These are phyloP conservation scores for Tetratostichococcus sp. DNA, from an alignment of 139 green algal genomes.

Conservation along the genomic window DNA sequence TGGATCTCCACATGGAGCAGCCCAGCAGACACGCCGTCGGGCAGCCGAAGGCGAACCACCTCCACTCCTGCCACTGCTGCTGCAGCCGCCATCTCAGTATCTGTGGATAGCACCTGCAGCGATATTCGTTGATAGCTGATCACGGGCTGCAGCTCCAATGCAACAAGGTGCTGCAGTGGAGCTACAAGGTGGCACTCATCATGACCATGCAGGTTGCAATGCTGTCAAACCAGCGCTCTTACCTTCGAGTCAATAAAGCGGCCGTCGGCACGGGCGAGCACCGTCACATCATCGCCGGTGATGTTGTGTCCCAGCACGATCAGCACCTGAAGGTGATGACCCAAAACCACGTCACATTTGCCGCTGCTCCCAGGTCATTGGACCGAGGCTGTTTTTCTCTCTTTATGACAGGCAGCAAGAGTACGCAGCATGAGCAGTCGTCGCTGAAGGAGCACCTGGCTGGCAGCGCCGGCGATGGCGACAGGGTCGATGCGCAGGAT, in stretches of 20 bases:
- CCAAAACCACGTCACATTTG: no score
- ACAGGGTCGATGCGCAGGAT: neutral
- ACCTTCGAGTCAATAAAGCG: conserved; percentile 27
- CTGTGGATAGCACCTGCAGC: neutral
- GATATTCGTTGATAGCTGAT: neutral
- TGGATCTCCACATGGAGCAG: conserved; percentile 32
- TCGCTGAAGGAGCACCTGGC: neutral
- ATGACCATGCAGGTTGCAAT: no score
- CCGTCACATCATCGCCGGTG: conserved; percentile 20
- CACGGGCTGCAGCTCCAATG: neutral
- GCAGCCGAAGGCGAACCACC: conserved; percentile 5
- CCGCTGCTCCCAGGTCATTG: no score
- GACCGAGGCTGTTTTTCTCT: no score
- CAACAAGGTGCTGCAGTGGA: neutral
- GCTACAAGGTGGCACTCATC: no score
- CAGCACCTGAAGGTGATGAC: conserved; percentile 4
- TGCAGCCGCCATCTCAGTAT: neutral
- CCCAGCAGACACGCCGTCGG: conserved; percentile 14
- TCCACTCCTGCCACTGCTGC: neutral
- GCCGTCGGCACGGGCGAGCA: conserved; percentile 32
- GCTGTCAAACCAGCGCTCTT: no score
- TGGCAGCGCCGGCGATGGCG: neutral
- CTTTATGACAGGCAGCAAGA: no score
- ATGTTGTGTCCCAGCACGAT: conserved; percentile 20
- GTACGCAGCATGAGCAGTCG: neutral